Evolutionary conservation across 306 rosid species (phyloP).

Genomic region (Cucurbita pepo): DNA sequence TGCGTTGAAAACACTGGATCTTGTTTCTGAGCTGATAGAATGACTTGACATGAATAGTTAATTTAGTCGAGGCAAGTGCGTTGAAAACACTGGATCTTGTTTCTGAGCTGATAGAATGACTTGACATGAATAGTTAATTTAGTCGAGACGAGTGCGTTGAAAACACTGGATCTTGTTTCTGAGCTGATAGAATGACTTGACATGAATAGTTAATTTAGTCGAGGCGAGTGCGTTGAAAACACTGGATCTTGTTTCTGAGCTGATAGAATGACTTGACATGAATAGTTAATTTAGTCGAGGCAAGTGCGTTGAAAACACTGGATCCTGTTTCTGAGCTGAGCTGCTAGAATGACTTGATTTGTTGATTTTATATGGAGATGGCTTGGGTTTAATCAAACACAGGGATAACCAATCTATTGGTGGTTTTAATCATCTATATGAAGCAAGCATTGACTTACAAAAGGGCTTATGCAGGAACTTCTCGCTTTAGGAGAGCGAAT

Average conservation of each 20-base stretch:
- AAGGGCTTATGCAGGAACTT: slow-evolving; percentile 47
- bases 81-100: too few relatives aligned
- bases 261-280: background rate
- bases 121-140: too few relatives aligned
- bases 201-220: background rate
- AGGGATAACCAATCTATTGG: background rate
- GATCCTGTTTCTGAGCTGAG: background rate
- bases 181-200: background rate
- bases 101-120: too few relatives aligned
- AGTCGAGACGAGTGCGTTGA: background rate
- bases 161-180: background rate
- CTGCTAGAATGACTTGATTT: background rate
- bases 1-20: too few relatives aligned
- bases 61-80: too few relatives aligned
- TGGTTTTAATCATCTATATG: background rate
- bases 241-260: too few relatives aligned
- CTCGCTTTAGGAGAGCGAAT: slow-evolving; percentile 92
- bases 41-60: too few relatives aligned
- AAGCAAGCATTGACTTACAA: background rate
- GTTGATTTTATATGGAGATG: background rate
- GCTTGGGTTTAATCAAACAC: background rate
- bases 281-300: background rate
- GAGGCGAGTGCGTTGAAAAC: background rate
- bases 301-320: background rate
- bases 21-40: too few relatives aligned